Base-by-base conservation (phyloP, 441 rosid species). In the Populus trichocarpa region DNA sequence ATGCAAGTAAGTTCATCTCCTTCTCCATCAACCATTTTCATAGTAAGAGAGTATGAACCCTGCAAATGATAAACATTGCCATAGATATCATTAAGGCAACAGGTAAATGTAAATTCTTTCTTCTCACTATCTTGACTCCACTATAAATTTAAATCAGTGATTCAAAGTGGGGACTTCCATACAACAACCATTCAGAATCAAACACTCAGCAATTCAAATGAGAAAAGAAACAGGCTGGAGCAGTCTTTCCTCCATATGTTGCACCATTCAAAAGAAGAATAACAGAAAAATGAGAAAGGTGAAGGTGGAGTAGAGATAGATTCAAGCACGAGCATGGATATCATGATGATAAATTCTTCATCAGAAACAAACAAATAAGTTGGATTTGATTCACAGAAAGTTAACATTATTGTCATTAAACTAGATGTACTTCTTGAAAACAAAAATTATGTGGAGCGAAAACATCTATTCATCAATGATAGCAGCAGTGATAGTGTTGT, bases 41-140 rank as follows among this genome's bases (percentile, higher is more conserved):
- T 93, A 76, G 85, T 87, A 36, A 95, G 89, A 32, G 90, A 75
- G 86, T 93, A 93, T 0, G 97, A 82, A 22, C 99, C 98, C 99
- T 95, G 90, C 67, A 84, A 71, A 83, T n/a, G 70, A 72, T 6
- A 73, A 70, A 61, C 40, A 26, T 33, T 53, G 67, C 70, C 72
- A 70, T 42, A 25, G 12, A 67, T 40, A 63, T 46, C 14, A 59
- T 46, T 22, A 12, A 46, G 32, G 18, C 59, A 67, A 3, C 30
- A 28, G 40, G 67, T 3, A 65, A 74, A 20, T 38, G 35, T 10
- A 14, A 67, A 4, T 50, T 75, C 65, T 23, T 36, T 69, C 36
- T 61, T 40, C 28, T 46, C 4, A 12, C 61, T 53, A 53, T 53
- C 61, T 53, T 18, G 61, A 6, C 3, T 53, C 61, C 61, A 5